Conservation (phyloP, 495 filamentous ascomycete species). For the Penicillium coffeae region DNA sequence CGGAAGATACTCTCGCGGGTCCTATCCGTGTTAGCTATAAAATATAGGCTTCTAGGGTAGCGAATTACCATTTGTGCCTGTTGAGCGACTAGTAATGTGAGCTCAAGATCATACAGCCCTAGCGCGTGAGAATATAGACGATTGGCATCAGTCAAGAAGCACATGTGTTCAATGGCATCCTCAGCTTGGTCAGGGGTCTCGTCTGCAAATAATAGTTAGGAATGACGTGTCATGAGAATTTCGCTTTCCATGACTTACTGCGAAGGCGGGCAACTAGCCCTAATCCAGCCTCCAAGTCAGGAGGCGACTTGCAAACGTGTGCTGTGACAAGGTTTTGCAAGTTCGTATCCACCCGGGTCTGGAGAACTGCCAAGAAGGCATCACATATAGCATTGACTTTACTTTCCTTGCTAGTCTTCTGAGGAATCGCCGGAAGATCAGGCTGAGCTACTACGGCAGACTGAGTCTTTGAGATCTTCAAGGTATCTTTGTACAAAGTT, state of each 20-base stretch:
- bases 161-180: constrained; percentile 89
- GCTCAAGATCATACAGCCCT: constrained; percentile 85
- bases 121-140: constrained; percentile 87
- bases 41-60: neutral
- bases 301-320: constrained; percentile 86
- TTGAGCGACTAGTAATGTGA: constrained; percentile 86
- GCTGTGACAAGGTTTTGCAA: constrained; percentile 93
- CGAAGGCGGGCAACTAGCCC: constrained; percentile 70
- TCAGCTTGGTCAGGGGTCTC: constrained; percentile 67
- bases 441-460: constrained; percentile 25
- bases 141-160: constrained; percentile 91
- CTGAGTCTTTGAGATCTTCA: constrained; percentile 35
- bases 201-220: too few relatives aligned
- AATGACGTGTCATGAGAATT: too few relatives aligned
- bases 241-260: constrained; percentile 42
- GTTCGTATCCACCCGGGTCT: constrained; percentile 59
- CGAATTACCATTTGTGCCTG: constrained; percentile 81
- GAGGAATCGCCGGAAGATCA: constrained; percentile 9
- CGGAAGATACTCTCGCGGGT: constrained; percentile 92
- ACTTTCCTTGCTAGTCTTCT: constrained; percentile 30
- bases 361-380: constrained; percentile 68
- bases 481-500: constrained; percentile 89
- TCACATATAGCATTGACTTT: constrained; percentile 90
- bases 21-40: constrained; percentile 31
- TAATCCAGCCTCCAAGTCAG: constrained; percentile 83